Evolutionary conservation across 371 early-diverging fungal species (phyloP).

Genomic region (Syncephalastrum racemosum): DNA sequence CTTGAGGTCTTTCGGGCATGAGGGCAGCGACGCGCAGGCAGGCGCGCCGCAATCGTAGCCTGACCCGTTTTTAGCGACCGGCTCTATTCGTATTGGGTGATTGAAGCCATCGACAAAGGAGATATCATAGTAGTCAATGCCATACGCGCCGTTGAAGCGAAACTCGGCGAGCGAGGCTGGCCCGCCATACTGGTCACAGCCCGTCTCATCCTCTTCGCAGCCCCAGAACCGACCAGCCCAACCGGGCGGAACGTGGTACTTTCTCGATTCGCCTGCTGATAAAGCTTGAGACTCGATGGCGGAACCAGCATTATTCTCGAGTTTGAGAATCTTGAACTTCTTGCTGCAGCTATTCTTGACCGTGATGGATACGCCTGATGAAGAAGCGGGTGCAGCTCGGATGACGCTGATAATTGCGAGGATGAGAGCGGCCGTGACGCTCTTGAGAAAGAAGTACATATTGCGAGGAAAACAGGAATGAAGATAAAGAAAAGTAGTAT

Average conservation of each 20-base stretch:
- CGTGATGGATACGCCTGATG: constrained; percentile 24
- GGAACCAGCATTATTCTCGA: constrained; percentile 25
- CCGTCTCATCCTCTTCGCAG: constrained; percentile 19
- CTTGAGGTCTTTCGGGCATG: constrained; percentile 17
- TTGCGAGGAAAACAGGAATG: too few relatives aligned
- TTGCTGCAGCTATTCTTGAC: constrained; percentile 36
- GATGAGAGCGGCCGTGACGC: too few relatives aligned
- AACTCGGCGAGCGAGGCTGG: constrained; percentile 39
- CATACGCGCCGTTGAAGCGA: constrained; percentile 17
- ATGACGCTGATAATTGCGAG: too few relatives aligned
- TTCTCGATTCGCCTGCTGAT: constrained; percentile 7
- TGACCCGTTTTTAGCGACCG: constrained; percentile 6
- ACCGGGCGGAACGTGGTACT: constrained; percentile 3
- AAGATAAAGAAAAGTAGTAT: too few relatives aligned
- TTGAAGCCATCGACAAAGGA: constrained; percentile 36
- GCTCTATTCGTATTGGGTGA: constrained; percentile 15
- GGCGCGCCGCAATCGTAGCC: constrained; percentile 20
- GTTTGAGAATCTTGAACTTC: constrained; percentile 26
- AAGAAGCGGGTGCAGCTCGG: background rate
- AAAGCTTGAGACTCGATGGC: constrained; percentile 1
- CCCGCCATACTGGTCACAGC: constrained; percentile 22
- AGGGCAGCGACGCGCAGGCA: constrained; percentile 7
- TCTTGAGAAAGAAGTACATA: too few relatives aligned
- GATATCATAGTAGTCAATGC: constrained; percentile 37
- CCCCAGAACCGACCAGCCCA: constrained; percentile 43